These are phyloP conservation scores for Xylaria venustula DNA, from an alignment of 495 filamentous ascomycete species.

Conservation along the genomic window DNA sequence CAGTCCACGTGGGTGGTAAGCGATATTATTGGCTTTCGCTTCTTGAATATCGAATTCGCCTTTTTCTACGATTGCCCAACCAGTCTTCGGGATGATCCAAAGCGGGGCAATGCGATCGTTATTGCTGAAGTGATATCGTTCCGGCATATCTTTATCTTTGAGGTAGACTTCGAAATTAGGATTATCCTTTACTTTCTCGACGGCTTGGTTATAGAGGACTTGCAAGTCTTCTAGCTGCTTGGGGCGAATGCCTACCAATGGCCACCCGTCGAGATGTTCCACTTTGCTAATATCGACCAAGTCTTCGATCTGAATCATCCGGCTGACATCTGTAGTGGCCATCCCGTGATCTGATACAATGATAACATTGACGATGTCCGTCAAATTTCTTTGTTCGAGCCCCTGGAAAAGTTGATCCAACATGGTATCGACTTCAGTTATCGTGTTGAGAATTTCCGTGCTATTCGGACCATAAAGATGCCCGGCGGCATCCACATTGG, in stretches of 20 bases:
- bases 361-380: constrained; percentile 88
- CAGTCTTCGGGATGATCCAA: constrained; percentile 87
- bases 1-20: constrained; percentile 74
- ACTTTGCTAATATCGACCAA: constrained; percentile 71
- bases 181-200: constrained; percentile 53
- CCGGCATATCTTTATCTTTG: constrained; percentile 77
- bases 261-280: constrained; percentile 92
- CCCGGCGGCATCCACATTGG: constrained; percentile 81
- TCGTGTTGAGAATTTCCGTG: constrained; percentile 77
- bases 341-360: constrained; percentile 99
- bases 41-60: constrained; percentile 71
- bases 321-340: constrained; percentile 79
- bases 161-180: constrained; percentile 81
- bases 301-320: constrained; percentile 93
- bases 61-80: constrained; percentile 83
- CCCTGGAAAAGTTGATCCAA: constrained; percentile 72
- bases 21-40: constrained; percentile 55
- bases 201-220: constrained; percentile 48
- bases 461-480: constrained; percentile 92
- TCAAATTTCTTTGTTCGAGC: constrained; percentile 78
- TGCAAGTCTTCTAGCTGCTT: constrained; percentile 60
- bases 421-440: constrained; percentile 75
- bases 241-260: constrained; percentile 81
- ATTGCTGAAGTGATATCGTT: constrained; percentile 79
- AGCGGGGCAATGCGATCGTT: constrained; percentile 88